Evolutionary conservation across 2,329 filamentous ascomycete species (phyloP).

Genomic region (Lojkania enalia): DNA sequence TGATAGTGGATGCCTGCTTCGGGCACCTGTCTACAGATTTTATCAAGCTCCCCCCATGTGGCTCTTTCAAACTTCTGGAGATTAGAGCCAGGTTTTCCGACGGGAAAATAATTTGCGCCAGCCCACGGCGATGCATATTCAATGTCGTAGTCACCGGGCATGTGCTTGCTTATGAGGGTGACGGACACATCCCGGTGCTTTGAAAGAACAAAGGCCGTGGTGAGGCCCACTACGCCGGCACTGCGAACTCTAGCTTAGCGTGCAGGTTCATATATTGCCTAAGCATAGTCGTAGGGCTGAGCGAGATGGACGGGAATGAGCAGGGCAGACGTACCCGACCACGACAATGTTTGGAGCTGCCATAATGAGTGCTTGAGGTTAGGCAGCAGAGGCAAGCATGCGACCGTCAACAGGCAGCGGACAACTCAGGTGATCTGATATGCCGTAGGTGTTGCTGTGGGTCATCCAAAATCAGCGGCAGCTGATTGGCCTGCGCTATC

Average conservation of each 20-base stretch:
- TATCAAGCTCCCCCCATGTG: slow-evolving; percentile 51
- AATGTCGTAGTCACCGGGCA: slow-evolving; percentile 90
- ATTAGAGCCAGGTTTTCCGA: slow-evolving; percentile 46
- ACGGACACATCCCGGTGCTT: slow-evolving; percentile 60
- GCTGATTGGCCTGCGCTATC: slow-evolving; percentile 4
- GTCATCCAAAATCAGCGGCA: neutral
- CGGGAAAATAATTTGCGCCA: slow-evolving; percentile 75
- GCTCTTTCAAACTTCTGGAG: slow-evolving; percentile 47
- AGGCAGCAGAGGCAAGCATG: neutral
- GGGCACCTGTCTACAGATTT: slow-evolving; percentile 61
- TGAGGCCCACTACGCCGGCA: slow-evolving; percentile 68
- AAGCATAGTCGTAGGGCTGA: neutral
- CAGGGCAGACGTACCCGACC: slow-evolving; percentile 47
- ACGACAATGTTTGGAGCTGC: slow-evolving; percentile 47
- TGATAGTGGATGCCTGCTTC: slow-evolving; percentile 83
- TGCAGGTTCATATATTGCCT: neutral
- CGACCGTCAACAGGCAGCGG: neutral
- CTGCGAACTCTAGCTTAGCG: slow-evolving; percentile 40
- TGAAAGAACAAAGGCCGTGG: slow-evolving; percentile 65
- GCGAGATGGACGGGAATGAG: neutral
- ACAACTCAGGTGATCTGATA: neutral
- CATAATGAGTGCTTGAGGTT: neutral
- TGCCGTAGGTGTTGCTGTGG: neutral
- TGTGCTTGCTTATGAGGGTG: slow-evolving; percentile 80
- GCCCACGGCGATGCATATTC: slow-evolving; percentile 91